phyloP scores from a whole-genome alignment of 305 asterid species.

The Withania somnifera region DNA sequence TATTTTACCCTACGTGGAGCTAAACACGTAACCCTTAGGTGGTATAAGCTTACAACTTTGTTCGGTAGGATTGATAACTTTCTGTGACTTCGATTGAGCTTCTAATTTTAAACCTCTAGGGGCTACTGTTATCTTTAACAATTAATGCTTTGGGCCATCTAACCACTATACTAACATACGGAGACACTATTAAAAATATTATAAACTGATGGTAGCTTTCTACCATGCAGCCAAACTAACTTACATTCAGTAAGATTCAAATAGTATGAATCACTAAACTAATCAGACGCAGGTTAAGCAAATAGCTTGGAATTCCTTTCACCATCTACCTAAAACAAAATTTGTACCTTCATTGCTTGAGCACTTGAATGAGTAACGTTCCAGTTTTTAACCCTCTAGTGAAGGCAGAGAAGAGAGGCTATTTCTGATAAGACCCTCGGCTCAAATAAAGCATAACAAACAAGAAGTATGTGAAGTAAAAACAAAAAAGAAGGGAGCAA shows the following conservation, averaged over 20 bases:
- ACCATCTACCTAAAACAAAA: background rate
- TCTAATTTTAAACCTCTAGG: background rate
- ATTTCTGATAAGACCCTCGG: background rate
- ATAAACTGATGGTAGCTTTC: background rate
- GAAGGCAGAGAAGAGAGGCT: background rate
- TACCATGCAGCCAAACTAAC: background rate
- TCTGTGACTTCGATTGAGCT: background rate
- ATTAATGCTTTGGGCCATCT: background rate
- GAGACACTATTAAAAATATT: background rate
- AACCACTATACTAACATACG: background rate
- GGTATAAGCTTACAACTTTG: too few species aligned
- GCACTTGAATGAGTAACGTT: background rate
- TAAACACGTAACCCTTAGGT: too few species aligned
- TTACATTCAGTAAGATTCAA: background rate
- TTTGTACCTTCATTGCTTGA: background rate
- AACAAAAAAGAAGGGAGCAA: background rate
- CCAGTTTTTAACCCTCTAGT: background rate
- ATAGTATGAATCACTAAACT: background rate
- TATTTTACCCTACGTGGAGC: too few species aligned
- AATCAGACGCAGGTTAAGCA: background rate
- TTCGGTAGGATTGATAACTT: too few species aligned
- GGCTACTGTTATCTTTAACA: background rate
- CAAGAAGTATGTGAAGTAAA: background rate
- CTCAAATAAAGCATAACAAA: background rate
- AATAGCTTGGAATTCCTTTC: background rate